Evolutionary conservation across 2,329 filamentous ascomycete species (phyloP).

Genomic region (Pseudogymnoascus sp.): DNA sequence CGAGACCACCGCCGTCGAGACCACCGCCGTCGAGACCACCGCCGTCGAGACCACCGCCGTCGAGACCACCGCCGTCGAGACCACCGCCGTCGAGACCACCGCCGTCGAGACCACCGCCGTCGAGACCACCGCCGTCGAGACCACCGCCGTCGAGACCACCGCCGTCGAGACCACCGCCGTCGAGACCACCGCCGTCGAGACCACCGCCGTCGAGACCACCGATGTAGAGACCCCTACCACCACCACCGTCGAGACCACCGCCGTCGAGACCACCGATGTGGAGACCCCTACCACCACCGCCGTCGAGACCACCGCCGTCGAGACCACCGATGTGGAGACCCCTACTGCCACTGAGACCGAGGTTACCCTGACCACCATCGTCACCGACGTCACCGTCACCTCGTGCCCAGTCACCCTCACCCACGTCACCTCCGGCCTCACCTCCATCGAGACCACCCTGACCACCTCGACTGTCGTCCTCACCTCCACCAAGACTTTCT

Average conservation of each 20-base stretch:
- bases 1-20: background rate
- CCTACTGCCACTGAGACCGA: background rate
- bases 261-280: background rate
- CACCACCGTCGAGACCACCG: conserved; percentile 9
- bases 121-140: no score
- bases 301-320: background rate
- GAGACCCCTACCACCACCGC: background rate
- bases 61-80: no score
- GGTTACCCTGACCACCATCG: conserved; percentile 13
- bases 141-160: no score
- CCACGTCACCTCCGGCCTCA: conserved; percentile 17
- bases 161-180: background rate
- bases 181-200: background rate
- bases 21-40: no score
- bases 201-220: background rate
- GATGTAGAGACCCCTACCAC: background rate
- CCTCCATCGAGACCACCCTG: conserved; percentile 20
- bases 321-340: background rate
- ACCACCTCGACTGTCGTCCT: conserved; percentile 29
- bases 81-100: no score
- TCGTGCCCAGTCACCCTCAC: conserved; percentile 23
- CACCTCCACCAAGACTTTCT: conserved; percentile 27
- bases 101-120: no score
- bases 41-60: no score
- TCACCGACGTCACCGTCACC: conserved; percentile 22